Evolutionary conservation across 148 eudicot species (phyloP).

Genomic region (Oxyria digyna): DNA sequence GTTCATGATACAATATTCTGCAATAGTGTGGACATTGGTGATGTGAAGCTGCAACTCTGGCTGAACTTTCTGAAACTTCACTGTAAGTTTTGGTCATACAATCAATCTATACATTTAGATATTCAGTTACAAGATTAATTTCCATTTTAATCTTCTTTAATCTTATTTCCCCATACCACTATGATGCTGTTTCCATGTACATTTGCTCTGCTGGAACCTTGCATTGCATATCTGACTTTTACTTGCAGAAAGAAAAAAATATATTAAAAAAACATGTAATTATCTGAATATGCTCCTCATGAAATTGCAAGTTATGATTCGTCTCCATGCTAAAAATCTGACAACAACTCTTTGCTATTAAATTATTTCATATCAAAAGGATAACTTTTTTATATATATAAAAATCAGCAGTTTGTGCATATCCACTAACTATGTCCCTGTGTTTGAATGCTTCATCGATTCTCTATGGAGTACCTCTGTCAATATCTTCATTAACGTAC

Average conservation of each 20-base stretch:
- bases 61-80: too few species aligned
- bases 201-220: too few species aligned
- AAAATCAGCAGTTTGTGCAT: not conserved
- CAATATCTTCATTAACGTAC: not conserved
- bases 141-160: too few species aligned
- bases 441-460: not conserved
- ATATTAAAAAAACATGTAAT: not conserved
- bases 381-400: not conserved
- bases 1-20: too few species aligned
- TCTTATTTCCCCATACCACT: too few species aligned
- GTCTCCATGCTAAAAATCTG: not conserved
- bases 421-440: not conserved
- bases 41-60: too few species aligned
- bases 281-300: not conserved
- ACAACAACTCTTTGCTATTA: not conserved
- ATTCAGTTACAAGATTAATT: not conserved
- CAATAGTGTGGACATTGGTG: too few species aligned
- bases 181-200: too few species aligned
- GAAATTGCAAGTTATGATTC: not conserved
- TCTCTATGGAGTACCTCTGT: not conserved
- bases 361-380: not conserved
- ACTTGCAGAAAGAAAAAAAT: too few species aligned
- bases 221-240: not conserved
- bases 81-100: too few species aligned
- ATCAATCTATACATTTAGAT: not conserved